Evolutionary conservation across 306 rosid genomes (phyloP).

Genomic region (Malus orientalis): DNA sequence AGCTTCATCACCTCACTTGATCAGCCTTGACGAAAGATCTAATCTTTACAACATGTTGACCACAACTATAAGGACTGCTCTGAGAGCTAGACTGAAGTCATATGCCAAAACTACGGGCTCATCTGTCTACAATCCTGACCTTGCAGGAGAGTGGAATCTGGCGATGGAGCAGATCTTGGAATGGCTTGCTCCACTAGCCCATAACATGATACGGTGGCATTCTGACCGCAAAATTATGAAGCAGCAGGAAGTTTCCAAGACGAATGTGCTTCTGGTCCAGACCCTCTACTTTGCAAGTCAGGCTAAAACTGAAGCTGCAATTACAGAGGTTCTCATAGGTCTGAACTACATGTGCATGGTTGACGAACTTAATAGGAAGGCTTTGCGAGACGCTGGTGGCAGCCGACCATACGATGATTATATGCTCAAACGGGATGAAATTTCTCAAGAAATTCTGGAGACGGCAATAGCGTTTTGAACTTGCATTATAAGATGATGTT

Average conservation of each 20-base stretch:
- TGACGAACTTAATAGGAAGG: slow-evolving; percentile 13
- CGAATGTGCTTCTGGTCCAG: slow-evolving; percentile 53
- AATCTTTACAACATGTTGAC: slow-evolving; percentile 60
- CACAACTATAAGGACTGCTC: slow-evolving; percentile 29
- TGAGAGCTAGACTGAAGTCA: slow-evolving; percentile 54
- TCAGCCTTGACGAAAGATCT: slow-evolving; percentile 45
- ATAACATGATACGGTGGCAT: slow-evolving; percentile 66
- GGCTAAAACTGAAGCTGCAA: slow-evolving; percentile 66
- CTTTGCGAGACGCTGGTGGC: slow-evolving; percentile 14
- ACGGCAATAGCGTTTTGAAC: slow-evolving; percentile 1
- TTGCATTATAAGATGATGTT: background rate
- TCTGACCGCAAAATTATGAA: slow-evolving; percentile 63
- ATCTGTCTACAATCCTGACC: slow-evolving; percentile 24
- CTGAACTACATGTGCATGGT: slow-evolving; percentile 46
- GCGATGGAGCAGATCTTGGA: slow-evolving; percentile 40
- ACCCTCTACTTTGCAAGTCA: slow-evolving; percentile 72
- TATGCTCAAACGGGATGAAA: slow-evolving; percentile 14
- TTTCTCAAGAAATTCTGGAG: background rate
- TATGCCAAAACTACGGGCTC: slow-evolving; percentile 27
- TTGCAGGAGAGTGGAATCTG: slow-evolving; percentile 41
- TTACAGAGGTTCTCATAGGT: slow-evolving; percentile 71
- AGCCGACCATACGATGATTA: slow-evolving; percentile 8
- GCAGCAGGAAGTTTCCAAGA: slow-evolving; percentile 29
- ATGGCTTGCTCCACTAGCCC: slow-evolving; percentile 81
- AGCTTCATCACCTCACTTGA: slow-evolving; percentile 34